Evolutionary conservation across 768 basidiomycete species (phyloP).

Genomic region (Suillus occidentalis): DNA sequence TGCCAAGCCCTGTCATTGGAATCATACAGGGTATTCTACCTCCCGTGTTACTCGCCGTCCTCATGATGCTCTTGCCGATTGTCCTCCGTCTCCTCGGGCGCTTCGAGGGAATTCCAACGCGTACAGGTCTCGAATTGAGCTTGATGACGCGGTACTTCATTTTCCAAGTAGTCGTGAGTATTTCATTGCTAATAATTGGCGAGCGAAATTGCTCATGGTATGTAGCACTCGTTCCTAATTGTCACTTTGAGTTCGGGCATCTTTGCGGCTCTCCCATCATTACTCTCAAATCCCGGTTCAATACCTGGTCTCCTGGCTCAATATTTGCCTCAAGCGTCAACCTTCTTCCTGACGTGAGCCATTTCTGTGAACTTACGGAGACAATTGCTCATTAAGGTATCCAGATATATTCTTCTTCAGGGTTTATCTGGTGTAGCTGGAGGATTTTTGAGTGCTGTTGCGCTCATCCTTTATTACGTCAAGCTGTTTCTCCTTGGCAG

Average conservation of each 20-base stretch:
- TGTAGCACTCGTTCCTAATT: slow-evolving; percentile 90
- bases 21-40: slow-evolving; percentile 90
- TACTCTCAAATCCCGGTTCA: slow-evolving; percentile 68
- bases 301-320: slow-evolving; percentile 71
- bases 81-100: slow-evolving; percentile 75
- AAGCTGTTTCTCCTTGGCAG: slow-evolving; percentile 86
- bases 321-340: slow-evolving; percentile 80
- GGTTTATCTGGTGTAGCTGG: slow-evolving; percentile 78
- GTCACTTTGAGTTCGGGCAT: slow-evolving; percentile 86
- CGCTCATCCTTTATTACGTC: slow-evolving; percentile 84
- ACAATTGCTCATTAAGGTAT: slow-evolving; percentile 3
- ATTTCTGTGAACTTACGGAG: background rate
- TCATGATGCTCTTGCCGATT: slow-evolving; percentile 90
- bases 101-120: slow-evolving; percentile 89
- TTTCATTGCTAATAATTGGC: background rate
- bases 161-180: slow-evolving; percentile 86
- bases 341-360: slow-evolving; percentile 84
- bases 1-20: slow-evolving; percentile 67
- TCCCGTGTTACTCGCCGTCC: slow-evolving; percentile 80
- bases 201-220: background rate
- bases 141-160: slow-evolving; percentile 92
- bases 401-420: slow-evolving; percentile 75
- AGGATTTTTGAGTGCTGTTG: slow-evolving; percentile 77
- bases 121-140: slow-evolving; percentile 80
- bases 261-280: slow-evolving; percentile 60